Base-by-base conservation (phyloP, 2,329 filamentous ascomycete species). In the Aureobasidium sp. region DNA sequence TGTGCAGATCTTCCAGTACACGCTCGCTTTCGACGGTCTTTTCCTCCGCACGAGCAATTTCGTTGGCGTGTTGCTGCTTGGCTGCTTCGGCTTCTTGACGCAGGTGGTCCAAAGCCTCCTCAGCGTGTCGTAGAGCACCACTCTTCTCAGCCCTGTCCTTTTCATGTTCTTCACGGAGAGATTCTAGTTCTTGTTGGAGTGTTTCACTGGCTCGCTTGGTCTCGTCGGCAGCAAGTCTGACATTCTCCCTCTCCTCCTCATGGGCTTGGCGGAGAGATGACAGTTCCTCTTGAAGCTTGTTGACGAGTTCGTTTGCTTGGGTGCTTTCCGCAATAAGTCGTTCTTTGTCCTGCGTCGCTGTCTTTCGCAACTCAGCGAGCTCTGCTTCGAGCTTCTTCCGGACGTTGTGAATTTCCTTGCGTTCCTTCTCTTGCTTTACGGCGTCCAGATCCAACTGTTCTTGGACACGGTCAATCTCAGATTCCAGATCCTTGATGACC, bases 391-490 rank as follows among this genome's bases (percentile, higher is more conserved):
- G 62, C 59, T 33, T 60, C 59, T 49, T 53, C 27, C 38, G 47
- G 7, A 31, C 49, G 1, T n/a, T 40, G 2, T 37, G 38, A 17
- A 60, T 51, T 37, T 65, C 62, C 49, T 64, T 60, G 25, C 62
- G 58, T 40, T 61, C 61, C 31, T 60, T 47, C 45, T 58, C 55
- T 37, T 63, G 47, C 33, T 57, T 51, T 7, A n/a, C 55, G 13
- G 43, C 59, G 40, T 63, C 64, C 25, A 47, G 49, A 33, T 65
- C 64, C 21, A 65, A 43, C 40, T 62, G 61, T 50, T 66, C 53
- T 61, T 73, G 68, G 47, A 68, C 70, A n/a, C 67, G 63, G 43
- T 71, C 68, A 45, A 73, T 73, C 64, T 73, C 70, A 40, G 67
- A 60, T 60, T 66, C 65, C 45, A 73, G 61, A 35, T 73, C 70